These are phyloP conservation scores for Lachnellula cervina DNA, from an alignment of 2,329 filamentous ascomycete genomes.

Conservation along the genomic window DNA sequence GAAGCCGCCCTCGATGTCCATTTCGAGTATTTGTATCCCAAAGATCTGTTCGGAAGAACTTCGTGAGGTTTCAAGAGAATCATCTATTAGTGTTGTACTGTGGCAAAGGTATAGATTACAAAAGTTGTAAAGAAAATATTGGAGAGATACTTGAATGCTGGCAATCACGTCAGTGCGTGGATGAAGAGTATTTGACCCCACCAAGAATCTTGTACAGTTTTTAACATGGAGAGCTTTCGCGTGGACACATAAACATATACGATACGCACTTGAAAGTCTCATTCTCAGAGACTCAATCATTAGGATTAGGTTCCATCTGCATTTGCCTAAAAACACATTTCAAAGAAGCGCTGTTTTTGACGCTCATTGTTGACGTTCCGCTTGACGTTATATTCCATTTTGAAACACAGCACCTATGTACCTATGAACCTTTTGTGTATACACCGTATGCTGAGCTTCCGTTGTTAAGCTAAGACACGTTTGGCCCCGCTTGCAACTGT, in stretches of 20 bases:
- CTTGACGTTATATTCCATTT: no score
- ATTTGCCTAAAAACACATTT: no score
- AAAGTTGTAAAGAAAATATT: background rate
- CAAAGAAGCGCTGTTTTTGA: no score
- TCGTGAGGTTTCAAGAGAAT: background rate
- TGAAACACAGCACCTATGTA: background rate
- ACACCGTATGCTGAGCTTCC: background rate
- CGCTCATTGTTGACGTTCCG: no score
- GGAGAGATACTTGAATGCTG: background rate
- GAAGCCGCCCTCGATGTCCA: constrained; percentile 7
- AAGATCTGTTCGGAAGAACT: background rate
- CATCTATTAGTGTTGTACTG: background rate
- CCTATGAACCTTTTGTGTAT: background rate
- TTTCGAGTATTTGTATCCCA: constrained; percentile 15
- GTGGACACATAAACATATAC: no score
- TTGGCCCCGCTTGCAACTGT: constrained; percentile 36
- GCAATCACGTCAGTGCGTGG: no score
- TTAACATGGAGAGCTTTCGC: no score
- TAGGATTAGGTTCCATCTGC: no score
- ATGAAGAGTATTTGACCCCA: background rate
- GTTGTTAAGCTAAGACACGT: constrained; percentile 31
- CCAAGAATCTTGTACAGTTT: no score
- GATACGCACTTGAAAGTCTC: no score
- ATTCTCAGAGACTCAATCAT: no score
- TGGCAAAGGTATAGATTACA: background rate